Conservation (phyloP, 2,329 filamentous ascomycete genomes). For the Colletotrichum falcatum region DNA sequence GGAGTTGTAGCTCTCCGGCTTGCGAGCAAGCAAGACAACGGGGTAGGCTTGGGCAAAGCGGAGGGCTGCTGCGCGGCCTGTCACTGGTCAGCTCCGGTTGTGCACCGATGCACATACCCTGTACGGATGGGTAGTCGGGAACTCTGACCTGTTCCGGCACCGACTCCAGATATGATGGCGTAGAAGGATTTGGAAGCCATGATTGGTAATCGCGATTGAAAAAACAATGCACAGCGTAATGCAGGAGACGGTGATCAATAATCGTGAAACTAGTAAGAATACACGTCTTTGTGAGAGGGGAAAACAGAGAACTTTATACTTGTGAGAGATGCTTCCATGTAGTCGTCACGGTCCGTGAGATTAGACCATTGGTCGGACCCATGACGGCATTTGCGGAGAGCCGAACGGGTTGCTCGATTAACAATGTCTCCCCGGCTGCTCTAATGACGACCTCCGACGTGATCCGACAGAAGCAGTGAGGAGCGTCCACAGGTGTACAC, state of each 20-base stretch:
- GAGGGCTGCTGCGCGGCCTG: slow-evolving; percentile 63
- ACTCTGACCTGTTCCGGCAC: slow-evolving; percentile 71
- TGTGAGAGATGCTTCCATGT: slow-evolving; percentile 2
- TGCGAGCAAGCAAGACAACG: slow-evolving; percentile 80
- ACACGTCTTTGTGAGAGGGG: not conserved
- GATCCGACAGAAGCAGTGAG: slow-evolving; percentile 1
- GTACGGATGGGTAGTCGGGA: slow-evolving; percentile 60
- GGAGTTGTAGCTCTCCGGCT: slow-evolving; percentile 71
- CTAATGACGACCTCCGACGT: slow-evolving; percentile 23
- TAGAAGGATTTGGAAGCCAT: slow-evolving; percentile 60
- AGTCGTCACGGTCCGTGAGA: not conserved
- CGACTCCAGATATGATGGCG: slow-evolving; percentile 77
- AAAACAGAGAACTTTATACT: slow-evolving; percentile 6
- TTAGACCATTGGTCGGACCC: slow-evolving; percentile 36
- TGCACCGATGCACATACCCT: slow-evolving; percentile 73
- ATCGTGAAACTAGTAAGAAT: not conserved
- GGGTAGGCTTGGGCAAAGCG: slow-evolving; percentile 75
- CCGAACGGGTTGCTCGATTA: slow-evolving; percentile 33
- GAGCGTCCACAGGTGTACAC: not conserved
- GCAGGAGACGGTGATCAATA: not conserved
- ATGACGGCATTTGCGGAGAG: slow-evolving; percentile 37
- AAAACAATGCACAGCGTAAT: not conserved
- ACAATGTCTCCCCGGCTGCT: slow-evolving; percentile 25
- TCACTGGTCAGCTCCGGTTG: slow-evolving; percentile 46
- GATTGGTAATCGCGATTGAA: not conserved